A percentile compares a stretch with the other conserved stretches of the same genome.
Conservation (phyloP, 768 basidiomycete species). For the Melanogaster broomeanus region DNA sequence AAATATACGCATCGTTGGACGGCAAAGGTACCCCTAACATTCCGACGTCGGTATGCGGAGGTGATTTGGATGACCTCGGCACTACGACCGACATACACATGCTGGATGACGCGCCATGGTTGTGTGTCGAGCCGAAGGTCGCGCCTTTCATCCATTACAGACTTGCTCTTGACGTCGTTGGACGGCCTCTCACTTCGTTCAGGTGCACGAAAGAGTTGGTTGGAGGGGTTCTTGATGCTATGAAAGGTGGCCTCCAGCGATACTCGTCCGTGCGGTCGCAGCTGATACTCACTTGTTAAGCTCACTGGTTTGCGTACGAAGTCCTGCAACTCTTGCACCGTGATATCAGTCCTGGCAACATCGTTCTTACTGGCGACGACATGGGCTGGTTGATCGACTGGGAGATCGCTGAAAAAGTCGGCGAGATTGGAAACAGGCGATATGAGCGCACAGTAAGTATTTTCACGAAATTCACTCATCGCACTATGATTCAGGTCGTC, state of each 20-base stretch:
- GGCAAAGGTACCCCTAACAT: background rate
- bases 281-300: conserved; percentile 1
- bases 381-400: conserved; percentile 22
- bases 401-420: conserved; percentile 16
- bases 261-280: too few species aligned
- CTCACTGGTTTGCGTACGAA: conserved; percentile 18
- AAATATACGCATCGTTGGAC: background rate
- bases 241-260: background rate
- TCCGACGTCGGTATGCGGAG: background rate
- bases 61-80: background rate
- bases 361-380: conserved; percentile 13
- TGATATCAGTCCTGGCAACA: conserved; percentile 24
- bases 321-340: conserved; percentile 20
- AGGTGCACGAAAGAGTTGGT: background rate
- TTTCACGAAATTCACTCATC: background rate
- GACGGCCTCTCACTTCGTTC: background rate
- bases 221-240: background rate
- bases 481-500: background rate
- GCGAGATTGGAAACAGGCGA: background rate
- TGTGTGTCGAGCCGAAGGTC: background rate
- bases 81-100: conserved; percentile 7
- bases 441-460: background rate
- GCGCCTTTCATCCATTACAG: background rate
- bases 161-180: background rate
- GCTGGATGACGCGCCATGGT: background rate